Base-by-base conservation (phyloP, 805 yeast species). In the Pichia exigua region DNA sequence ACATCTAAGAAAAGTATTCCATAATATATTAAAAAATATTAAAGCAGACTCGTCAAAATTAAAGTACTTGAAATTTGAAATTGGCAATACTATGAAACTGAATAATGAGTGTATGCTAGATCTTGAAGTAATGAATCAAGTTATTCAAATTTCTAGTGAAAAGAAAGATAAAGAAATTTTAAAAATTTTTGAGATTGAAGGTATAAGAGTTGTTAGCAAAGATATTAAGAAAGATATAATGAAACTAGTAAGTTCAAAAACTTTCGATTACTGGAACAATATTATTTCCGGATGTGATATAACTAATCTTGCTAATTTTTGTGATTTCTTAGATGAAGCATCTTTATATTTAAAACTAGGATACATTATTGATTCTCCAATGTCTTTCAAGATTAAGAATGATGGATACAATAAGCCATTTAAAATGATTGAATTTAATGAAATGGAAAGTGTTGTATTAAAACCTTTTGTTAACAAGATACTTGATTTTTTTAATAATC, bases 201-300 rank as follows among this genome's bases (percentile, higher is more conserved):
- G 22, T 10, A 22, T 47, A 18, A 35, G 13, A 27, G 11, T 26
- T 8, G 7, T n/a, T 5, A 28, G 21, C 26, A 46, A n/a, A 15
- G 51, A 55, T 20, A 20, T 45, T 7, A 28, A 22, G 43, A 30
- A 42, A 59, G 18, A 53, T 52, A 30, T 55, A 2, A 17, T 42
- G 1, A 58, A 57, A 17, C 24, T 62, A 3, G 45, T 62, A 2
- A 44, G 59, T 7, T 54, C 67, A 1, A 38, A 59, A 9, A 18
- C 69, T 6, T 55, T 53, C 17, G 64, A 69, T 1, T n/a, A 52
- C 3, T 49, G 63, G 21, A 15, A 39, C 1, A 13, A 42, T 3
- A 30, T 57, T 8, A 54, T 74, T 24, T 57, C 55, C 1, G 5
- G 51, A 2, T 77, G 81, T 78, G 61, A 68, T 42, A 73, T 76